Evolutionary conservation across 345 rosid species (phyloP).

Genomic region (Raphanus sativus): DNA sequence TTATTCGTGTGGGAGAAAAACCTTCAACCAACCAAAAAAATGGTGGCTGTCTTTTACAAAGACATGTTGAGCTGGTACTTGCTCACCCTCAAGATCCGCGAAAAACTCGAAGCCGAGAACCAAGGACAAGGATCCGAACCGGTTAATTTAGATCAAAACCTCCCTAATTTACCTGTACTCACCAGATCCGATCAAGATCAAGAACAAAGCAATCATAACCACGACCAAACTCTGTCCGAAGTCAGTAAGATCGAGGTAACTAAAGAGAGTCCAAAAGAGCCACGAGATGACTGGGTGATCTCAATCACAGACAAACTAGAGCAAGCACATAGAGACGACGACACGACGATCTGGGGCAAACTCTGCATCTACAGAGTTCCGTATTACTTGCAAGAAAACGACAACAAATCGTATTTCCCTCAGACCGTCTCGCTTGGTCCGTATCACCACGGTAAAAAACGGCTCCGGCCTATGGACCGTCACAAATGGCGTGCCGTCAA

Average conservation of each 20-base stretch:
- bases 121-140: slow-evolving; percentile 20
- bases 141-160: slow-evolving; percentile 5
- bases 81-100: slow-evolving; percentile 38
- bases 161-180: background rate
- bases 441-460: slow-evolving; percentile 71
- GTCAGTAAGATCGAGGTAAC: slow-evolving; percentile 30
- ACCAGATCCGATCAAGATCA: slow-evolving; percentile 30
- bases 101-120: slow-evolving; percentile 31
- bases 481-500: slow-evolving; percentile 85
- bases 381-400: background rate
- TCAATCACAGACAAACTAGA: slow-evolving; percentile 65
- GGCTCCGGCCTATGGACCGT: slow-evolving; percentile 68
- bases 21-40: slow-evolving; percentile 6
- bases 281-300: slow-evolving; percentile 66
- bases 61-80: slow-evolving; percentile 45
- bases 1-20: background rate
- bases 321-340: slow-evolving; percentile 70
- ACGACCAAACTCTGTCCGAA: slow-evolving; percentile 34
- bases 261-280: slow-evolving; percentile 31
- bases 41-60: slow-evolving; percentile 44
- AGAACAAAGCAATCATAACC: slow-evolving; percentile 29
- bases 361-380: slow-evolving; percentile 38
- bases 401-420: slow-evolving; percentile 47
- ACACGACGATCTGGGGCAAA: slow-evolving; percentile 57
- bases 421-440: slow-evolving; percentile 84